Base-by-base conservation (phyloP, 1,284 basidiomycete species). In the Laetiporus sulphureus region DNA sequence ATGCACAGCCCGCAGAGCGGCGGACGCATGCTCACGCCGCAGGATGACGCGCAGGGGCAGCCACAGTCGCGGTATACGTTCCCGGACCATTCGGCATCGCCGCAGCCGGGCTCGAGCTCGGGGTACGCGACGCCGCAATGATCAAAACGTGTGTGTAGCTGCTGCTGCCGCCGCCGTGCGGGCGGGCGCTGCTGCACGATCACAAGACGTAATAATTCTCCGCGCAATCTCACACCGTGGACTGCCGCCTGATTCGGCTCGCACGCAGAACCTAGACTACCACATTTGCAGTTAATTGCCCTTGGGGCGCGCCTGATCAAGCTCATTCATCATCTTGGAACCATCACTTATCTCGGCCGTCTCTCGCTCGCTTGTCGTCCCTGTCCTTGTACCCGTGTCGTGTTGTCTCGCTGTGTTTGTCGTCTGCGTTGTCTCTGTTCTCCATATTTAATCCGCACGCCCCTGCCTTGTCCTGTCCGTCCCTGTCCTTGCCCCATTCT, bases 51-150 rank as follows among this genome's bases (percentile, higher is more conserved):
- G 36, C 55, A 55, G 30, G 36, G 46, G 36, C 55, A 55, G 30
- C 38, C 48, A 36, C 55, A 56, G 38, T 38, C 47, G 42, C 54
- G 51, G 43, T 59, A 60, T 38, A 45, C 48, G 36, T 58, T 60
- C 47, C 53, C 56, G 12, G 58, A 57, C 41, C 55, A 59, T 45
- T 57, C 57, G 24, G 56, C 55, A 16, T 62, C 61, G 38, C 60
- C 62, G 21, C 57, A 59, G 49, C 57, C 60, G 34, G 61, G 62
- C 4, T 25, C 40, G 23, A 60, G 62, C 10, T 61, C 61, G 27
- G 61, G 62, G 16, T 64, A 62, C 50, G 61, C 54, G 22, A 62
- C 61, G 41, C 60, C 59, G 47, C 62, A 62, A 49, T 61, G 41
- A 43, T 38, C 27, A 22, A n/a, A 22, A 18, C 18, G 32, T 21